Percentiles rank a stretch among this genome's conserved stretches.
phyloP scores from a whole-genome alignment of 768 basidiomycete genomes.

The Tremella mesenterica region DNA sequence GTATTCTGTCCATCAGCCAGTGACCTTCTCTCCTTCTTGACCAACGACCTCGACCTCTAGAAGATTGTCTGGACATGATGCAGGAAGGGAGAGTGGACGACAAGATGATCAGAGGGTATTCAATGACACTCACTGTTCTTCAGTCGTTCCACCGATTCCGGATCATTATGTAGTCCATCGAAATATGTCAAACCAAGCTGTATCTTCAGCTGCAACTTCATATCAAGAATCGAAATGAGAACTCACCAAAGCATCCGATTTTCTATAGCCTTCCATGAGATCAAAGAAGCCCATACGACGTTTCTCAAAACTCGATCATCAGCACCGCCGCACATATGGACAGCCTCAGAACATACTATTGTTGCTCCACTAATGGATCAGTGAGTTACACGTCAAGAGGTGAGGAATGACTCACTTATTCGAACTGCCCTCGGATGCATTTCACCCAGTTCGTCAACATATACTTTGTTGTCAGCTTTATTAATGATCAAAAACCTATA shows the following conservation, averaged over 20 bases:
- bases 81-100: too few relatives aligned
- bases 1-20: too few relatives aligned
- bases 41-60: too few relatives aligned
- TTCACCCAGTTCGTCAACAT: conserved; percentile 43
- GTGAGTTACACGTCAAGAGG: background rate
- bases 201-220: background rate
- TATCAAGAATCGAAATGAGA: background rate
- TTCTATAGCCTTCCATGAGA: conserved; percentile 43
- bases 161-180: conserved; percentile 39
- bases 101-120: background rate
- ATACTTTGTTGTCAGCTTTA: conserved; percentile 19
- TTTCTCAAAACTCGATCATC: conserved; percentile 36
- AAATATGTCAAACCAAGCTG: conserved; percentile 29
- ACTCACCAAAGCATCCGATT: conserved; percentile 38
- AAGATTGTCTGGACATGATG: too few relatives aligned
- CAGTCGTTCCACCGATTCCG: conserved; percentile 31
- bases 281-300: conserved; percentile 44
- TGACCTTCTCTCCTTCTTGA: too few relatives aligned
- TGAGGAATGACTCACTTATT: conserved; percentile 22
- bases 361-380: conserved; percentile 39
- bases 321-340: background rate
- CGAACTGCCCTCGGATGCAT: conserved; percentile 40
- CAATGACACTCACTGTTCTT: conserved; percentile 15
- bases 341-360: conserved; percentile 29
- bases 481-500: background rate